Conservation (phyloP, 768 basidiomycete species). For the Fomitopsis pulvina region DNA sequence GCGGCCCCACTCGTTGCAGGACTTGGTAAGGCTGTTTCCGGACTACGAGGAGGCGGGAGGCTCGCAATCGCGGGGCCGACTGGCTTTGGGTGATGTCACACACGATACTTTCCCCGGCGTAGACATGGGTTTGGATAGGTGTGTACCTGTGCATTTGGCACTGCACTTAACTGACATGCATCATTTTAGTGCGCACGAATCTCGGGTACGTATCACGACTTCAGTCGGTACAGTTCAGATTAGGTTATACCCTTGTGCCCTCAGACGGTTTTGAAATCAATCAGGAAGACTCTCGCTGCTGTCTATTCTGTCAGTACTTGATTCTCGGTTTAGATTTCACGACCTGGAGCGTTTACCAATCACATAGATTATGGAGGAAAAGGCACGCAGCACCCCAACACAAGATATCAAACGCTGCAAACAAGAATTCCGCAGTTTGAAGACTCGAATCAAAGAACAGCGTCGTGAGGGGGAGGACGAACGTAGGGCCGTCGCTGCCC, state of each 20-base stretch:
- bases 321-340: too few species aligned
- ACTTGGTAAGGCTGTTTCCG: conserved; percentile 15
- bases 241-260: not conserved
- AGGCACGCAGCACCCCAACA: not conserved
- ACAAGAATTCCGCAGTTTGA: not conserved
- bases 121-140: too few species aligned
- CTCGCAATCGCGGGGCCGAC: not conserved
- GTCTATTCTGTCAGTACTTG: not conserved
- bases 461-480: not conserved
- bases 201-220: not conserved
- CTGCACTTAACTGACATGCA: too few species aligned
- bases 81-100: too few species aligned
- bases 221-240: not conserved
- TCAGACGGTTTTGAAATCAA: not conserved
- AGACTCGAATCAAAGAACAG: not conserved
- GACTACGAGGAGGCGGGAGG: conserved; percentile 1
- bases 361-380: not conserved
- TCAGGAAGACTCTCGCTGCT: not conserved
- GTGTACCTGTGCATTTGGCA: too few species aligned
- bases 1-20: conserved; percentile 9
- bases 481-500: not conserved
- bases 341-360: too few species aligned
- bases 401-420: not conserved
- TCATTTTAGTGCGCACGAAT: not conserved
- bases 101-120: too few species aligned